Evolutionary conservation across 169 alveolate genomes (phyloP).

Genomic region (Theileria orientalis): DNA sequence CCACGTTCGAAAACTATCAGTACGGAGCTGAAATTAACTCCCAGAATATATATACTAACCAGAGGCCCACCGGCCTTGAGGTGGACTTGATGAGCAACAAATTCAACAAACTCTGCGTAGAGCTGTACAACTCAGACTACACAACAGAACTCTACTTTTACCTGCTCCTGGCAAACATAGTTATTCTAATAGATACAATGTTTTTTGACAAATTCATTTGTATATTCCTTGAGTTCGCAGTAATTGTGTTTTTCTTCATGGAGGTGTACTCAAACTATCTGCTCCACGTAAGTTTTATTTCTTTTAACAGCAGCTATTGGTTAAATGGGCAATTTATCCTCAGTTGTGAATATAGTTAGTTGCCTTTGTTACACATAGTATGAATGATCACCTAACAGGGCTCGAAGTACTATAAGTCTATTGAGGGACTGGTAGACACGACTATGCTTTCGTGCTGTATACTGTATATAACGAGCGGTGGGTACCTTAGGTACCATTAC

Average conservation of each 20-base stretch:
- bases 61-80: too few species aligned
- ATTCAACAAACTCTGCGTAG: constrained; percentile 6
- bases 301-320: background rate
- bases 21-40: too few species aligned
- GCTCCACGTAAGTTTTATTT: constrained; percentile 20
- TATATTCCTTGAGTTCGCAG: background rate
- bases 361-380: background rate
- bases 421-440: constrained; percentile 20
- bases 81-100: background rate
- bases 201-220: background rate
- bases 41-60: too few species aligned
- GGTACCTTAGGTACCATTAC: background rate
- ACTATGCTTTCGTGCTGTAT: constrained; percentile 20
- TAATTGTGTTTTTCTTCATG: constrained; percentile 8
- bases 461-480: background rate
- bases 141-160: constrained; percentile 8
- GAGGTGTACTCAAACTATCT: constrained; percentile 15
- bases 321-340: background rate
- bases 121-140: constrained; percentile 11
- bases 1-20: too few species aligned
- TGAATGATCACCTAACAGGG: background rate
- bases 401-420: constrained; percentile 17
- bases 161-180: constrained; percentile 1
- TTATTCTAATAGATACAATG: background rate
- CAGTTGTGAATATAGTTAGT: background rate